Evolutionary conservation across 164 flowering plant genomes (phyloP).

Genomic region (Saururus chinensis): DNA sequence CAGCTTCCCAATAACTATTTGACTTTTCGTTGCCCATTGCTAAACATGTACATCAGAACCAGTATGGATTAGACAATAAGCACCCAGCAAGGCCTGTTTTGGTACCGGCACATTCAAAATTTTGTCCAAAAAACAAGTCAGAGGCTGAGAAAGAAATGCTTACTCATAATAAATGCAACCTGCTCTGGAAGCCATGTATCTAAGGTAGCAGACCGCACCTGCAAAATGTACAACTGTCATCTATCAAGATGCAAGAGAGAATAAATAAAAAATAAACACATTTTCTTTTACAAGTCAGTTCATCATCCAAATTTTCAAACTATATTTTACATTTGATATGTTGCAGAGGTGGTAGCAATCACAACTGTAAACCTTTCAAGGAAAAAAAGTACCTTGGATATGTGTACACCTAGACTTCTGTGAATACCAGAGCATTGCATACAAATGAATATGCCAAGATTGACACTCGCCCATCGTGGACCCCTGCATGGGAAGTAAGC

Average conservation of each 20-base stretch:
- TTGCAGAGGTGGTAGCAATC: neutral
- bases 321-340: neutral
- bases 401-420: conserved; percentile 58
- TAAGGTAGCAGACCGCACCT: conserved; percentile 90
- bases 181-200: conserved; percentile 99
- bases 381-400: conserved; percentile 41
- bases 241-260: too few relatives aligned
- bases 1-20: conserved; percentile 91
- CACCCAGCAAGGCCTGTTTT: neutral
- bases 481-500: conserved; percentile 28
- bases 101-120: neutral
- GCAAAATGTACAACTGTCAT: conserved; percentile 7
- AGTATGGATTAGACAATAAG: neutral
- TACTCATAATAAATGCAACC: conserved; percentile 91
- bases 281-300: neutral
- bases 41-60: conserved; percentile 10
- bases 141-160: conserved; percentile 13
- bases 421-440: conserved; percentile 75
- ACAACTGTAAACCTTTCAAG: neutral
- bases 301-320: too few relatives aligned
- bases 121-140: neutral
- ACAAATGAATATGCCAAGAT: conserved; percentile 65
- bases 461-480: conserved; percentile 75
- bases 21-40: conserved; percentile 93
- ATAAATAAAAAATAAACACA: too few relatives aligned